Base-by-base conservation (phyloP, 2,329 filamentous ascomycete genomes). In the Calonectria fujianensis region DNA sequence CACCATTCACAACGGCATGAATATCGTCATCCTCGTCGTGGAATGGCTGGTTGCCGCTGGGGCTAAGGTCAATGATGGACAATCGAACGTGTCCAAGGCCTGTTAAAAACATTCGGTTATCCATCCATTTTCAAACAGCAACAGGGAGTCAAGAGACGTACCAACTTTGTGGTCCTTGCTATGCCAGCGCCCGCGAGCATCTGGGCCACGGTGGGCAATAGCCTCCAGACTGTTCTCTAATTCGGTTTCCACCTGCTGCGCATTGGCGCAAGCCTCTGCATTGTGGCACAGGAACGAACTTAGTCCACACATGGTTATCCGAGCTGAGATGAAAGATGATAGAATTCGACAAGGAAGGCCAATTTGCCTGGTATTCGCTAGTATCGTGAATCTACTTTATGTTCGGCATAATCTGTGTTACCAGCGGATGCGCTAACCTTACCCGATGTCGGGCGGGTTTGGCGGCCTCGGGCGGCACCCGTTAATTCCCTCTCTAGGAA, bases 301-400 rank as follows among this genome's bases (percentile, higher is more conserved):
- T 27, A 61, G 24, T 39, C 57, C 57, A 61, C 57, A 61, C 57
- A 61, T 61, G n/a, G 5, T 41, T 27, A 61, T 61, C 35, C 35
- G 24, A 39, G 18, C 41, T 18, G 3, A 39, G 14, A 41, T 6
- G n/a, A 61, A 39, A 61, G n/a, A 41, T 29, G 35, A 61, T 41
- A 13, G 14, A 27, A 39, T 39, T 39, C 35, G 24, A 39, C n/a
- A 41, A 14, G 16, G 57, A 61, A 39, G 35, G 13, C 24, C 18
- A 61, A 39, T n/a, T 61, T 24, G 11, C 57, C 5, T 61, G 57
- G 11, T 61, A 41, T 41, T 41, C 57, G 7, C 57, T n/a, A 41
- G 20, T 39, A 61, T 61, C 57, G 24, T 61, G 57, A 39, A 61
- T 61, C 32, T n/a, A 61, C 35, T 61, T 61, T 61, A 61, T 41